Base-by-base conservation (phyloP, 768 basidiomycete species). In the Cystobasidium ongulense region DNA sequence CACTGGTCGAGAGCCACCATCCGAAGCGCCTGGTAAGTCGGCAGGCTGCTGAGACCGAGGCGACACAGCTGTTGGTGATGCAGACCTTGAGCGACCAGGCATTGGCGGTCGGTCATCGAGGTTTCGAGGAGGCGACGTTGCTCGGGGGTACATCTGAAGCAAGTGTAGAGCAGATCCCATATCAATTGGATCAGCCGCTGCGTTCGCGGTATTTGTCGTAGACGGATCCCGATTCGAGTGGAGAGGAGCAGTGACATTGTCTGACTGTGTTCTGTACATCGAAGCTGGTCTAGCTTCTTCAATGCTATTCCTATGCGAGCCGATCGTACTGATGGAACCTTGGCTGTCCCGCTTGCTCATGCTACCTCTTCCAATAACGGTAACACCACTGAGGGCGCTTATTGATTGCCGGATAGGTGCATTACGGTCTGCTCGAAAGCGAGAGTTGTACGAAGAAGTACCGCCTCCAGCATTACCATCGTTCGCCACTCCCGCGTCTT, bases 291-390 rank as follows among this genome's bases (percentile, higher is more conserved):
- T 33, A 1, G 3, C 39, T n/a, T 52, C 43, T 31, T 52, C 65
- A 29, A 46, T 67, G 10, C 46, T 43, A 23, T 41, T 52, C 7
- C 65, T 67, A 8, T 52, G 38, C 38, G 35, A 64, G 4, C 63
- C 43, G 18, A 67, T 54, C 11, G 68, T 71, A 43, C 33, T 36
- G 3, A 36, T 38, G 27, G 68, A 71, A 21, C 68, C 68, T 17
- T 59, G 50, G 17, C 53, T 54, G 25, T 71, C 53, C n/a, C 68
- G 29, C 31, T 46, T 64, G 36, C 63, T 64, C 35, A 50, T 1
- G 41, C 43, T 31, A n/a, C 68, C 68, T 71, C 43, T 71, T 23
- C 68, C 68, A 18, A 71, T 71, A 13, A 71, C 68, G n/a, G 68
- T 71, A 23, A 71, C 68, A 15, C 68, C 68, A 35, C 68, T 71